Percentiles rank a stretch among this genome's conserved stretches.
Conservation (phyloP, 2,329 filamentous ascomycete genomes). For the Colletotrichum simmondsii region DNA sequence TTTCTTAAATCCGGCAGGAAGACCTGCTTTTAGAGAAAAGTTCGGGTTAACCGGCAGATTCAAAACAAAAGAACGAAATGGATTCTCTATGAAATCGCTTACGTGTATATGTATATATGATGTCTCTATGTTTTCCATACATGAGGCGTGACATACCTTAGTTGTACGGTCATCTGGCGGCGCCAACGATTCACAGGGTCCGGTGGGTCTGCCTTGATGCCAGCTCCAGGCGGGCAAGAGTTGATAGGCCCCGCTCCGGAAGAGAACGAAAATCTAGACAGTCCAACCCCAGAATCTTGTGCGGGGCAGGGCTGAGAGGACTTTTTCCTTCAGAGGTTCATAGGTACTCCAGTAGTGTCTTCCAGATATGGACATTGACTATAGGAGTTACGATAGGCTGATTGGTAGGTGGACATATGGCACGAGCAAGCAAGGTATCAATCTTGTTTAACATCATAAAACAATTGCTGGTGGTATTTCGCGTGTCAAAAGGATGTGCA, state of each 20-base stretch:
- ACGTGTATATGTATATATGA: not conserved
- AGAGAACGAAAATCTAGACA: not conserved
- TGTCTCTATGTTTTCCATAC: not conserved
- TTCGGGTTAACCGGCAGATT: not conserved
- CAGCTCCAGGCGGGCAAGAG: not conserved
- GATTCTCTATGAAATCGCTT: not conserved
- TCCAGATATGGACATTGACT: too few species aligned
- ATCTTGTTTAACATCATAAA: not conserved
- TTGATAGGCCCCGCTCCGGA: not conserved
- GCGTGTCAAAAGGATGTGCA: slow-evolving; percentile 41
- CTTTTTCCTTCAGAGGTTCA: not conserved
- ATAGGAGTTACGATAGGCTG: too few species aligned
- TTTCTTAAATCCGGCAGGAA: not conserved
- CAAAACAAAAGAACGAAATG: not conserved
- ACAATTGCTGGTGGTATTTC: slow-evolving; percentile 33
- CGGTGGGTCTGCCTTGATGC: not conserved
- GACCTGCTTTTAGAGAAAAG: not conserved
- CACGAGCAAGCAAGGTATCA: not conserved
- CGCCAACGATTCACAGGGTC: not conserved
- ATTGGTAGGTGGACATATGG: not conserved
- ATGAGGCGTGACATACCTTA: not conserved
- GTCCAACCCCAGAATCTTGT: not conserved
- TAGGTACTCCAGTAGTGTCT: not conserved
- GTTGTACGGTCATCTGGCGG: too few species aligned
- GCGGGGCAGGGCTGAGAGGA: not conserved